Base-by-base conservation (phyloP, 208 protist genomes). In the Acanthamoeba divionensis region DNA sequence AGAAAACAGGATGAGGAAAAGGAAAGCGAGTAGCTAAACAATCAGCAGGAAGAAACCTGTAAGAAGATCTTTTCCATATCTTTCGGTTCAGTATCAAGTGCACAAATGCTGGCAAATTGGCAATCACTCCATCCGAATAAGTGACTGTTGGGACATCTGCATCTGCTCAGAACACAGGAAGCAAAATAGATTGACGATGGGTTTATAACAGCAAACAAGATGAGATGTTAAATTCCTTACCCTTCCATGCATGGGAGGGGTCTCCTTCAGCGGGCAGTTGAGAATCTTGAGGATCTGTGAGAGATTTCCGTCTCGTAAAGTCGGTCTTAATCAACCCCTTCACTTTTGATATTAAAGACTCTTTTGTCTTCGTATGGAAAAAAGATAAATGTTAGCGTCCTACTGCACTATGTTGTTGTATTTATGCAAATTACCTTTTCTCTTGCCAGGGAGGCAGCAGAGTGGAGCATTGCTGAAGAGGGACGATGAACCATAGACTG, bases 1-100 rank as follows among this genome's bases (percentile, higher is more conserved):
- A n/a, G n/a, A n/a, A n/a, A n/a, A n/a, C n/a, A n/a, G n/a, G n/a
- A n/a, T n/a, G n/a, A n/a, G n/a, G n/a, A n/a, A n/a, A n/a, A n/a
- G n/a, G n/a, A n/a, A n/a, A n/a, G n/a, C n/a, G n/a, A n/a, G n/a
- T n/a, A n/a, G n/a, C n/a, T n/a, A n/a, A n/a, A n/a, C n/a, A n/a
- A n/a, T n/a, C n/a, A n/a, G n/a, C n/a, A n/a, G n/a, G n/a, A n/a
- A n/a, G n/a, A n/a, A n/a, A n/a, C n/a, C n/a, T n/a, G n/a, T n/a
- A n/a, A 26, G 77, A 29, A 10, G 77, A 50, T 21, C 1, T 36
- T 7, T 33, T 15, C 77, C 77, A 86, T 41, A 86, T 21, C 31
- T 86, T 86, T 13, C 77, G 24, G 33, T 86, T 86, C 38, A 86
- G 77, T 8, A 86, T 66, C 36, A 86, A 57, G 13, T 86, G 54